Evolutionary conservation across 768 basidiomycete genomes (phyloP), one percentile per base, ranked within the genome.

Genomic region (Xerocomus brunneocitrinus): DNA sequence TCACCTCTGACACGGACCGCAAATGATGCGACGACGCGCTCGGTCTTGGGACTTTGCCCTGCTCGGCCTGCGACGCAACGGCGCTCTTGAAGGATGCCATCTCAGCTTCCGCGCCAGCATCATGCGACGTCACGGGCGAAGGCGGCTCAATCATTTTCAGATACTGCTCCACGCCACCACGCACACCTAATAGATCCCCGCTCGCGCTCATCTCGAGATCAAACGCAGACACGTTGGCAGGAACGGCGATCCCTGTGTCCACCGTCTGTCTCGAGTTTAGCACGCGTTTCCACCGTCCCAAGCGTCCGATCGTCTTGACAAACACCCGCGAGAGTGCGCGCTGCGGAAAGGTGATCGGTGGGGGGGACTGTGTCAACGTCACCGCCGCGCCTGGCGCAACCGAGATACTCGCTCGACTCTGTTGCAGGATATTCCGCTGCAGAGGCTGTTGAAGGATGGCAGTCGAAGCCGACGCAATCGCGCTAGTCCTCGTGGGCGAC

Each of bases 261-360:
- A 71, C 58, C 19, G 68, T 59, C 24, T 67, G 65, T 5, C 77
- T 67, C 34, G 74, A 70, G 58, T 87, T 84, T 48, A 93, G 67
- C 28, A 89, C 89, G 6, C 91, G 82, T 62, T 79, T 88, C 88
- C 91, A 88, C 9, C 87, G 75, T 2, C 91, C 91, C 16, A 95
- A 71, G 5, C 87, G 79, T 5, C 91, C 89, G 28, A 93, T 84
- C 3, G 91, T 91, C 69, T 83, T 87, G 49, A 89, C 84, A 44
- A 94, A 80, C 10, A 80, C 88, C 1, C 89, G 79, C 0, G 88
- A 89, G 14, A 93, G 73, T 0, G 84, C 75, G 60, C 76, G 82
- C 49, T 86, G 82, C 1, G 83, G 79, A 12, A 83, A 70, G 7
- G 77, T 62, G n/a, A 67, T 62, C 0, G 62, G 50, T 2, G 75